Evolutionary conservation across 306 rosid species (phyloP), one percentile per base, ranked within the genome.

Genomic region (Glycine latifolia): DNA sequence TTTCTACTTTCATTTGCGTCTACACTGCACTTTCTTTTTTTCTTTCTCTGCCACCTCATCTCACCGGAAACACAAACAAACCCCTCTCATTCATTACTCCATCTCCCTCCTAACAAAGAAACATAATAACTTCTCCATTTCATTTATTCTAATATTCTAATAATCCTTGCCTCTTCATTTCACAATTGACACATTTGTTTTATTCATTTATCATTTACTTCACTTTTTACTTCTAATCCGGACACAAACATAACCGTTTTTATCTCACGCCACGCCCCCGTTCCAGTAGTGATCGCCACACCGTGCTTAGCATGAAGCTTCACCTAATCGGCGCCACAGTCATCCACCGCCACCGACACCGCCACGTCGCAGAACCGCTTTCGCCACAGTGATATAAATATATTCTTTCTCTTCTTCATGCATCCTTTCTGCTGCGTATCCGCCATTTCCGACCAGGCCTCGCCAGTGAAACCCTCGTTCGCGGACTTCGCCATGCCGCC

Each of bases 371-470:
- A n/a, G 76, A 74, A 63, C 55, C 81, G 68, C 26, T 74, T 77
- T 74, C 46, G 54, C 71, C 31, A 65, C 75, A 20, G 59, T 84
- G 44, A 48, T n/a, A 79, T 13, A 13, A 26, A 15, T 60, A 62
- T 70, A 11, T 11, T 53, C 31, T 26, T 2, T 35, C 47, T 15
- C 47, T 67, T 59, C 84, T 88, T 74, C 89, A 95, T 93, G 98
- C 98, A 90, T 90, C 93, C 96, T 39, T 90, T 92, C 83, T 95
- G 95, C 87, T 90, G 97, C 73, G 87, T 91, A 46, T 85, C 95
- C 70, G 91, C 97, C 59, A 85, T 88, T 71, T 87, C 97, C 54
- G 97, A 95, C 73, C 93, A 90, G 69, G 91, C 86, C 20, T 79
- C 97, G 1, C 87, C 94, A 20, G 82, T 88, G 37, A 90, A 87